These are phyloP conservation scores for Pelargonium citronellum DNA, from an alignment of 441 rosid genomes.

Conservation along the genomic window DNA sequence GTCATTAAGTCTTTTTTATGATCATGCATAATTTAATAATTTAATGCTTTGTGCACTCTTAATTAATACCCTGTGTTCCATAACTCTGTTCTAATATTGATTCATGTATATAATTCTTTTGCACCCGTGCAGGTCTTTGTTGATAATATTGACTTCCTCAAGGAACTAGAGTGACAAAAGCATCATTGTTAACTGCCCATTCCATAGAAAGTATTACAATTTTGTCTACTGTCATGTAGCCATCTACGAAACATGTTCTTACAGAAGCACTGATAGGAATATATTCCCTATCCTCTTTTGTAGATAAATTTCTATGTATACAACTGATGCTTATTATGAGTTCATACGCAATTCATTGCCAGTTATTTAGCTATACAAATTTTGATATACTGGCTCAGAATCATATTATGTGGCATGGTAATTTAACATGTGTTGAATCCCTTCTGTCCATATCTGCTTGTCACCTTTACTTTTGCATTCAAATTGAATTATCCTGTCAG, in stretches of 20 bases:
- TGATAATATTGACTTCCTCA: slow-evolving; percentile 35
- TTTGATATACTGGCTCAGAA: background rate
- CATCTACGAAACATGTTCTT: slow-evolving; percentile 1
- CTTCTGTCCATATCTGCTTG: slow-evolving; percentile 76
- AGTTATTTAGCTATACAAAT: too few relatives aligned
- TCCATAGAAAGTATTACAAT: slow-evolving; percentile 20
- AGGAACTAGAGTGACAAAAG: slow-evolving; percentile 33
- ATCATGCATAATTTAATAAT: too few relatives aligned
- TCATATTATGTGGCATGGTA: slow-evolving; percentile 32
- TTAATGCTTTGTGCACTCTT: too few relatives aligned
- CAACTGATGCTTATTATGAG: too few relatives aligned
- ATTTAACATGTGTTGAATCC: slow-evolving; percentile 60
- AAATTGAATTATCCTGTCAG: slow-evolving; percentile 72
- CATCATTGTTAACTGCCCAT: slow-evolving; percentile 8
- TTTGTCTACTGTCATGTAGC: slow-evolving; percentile 16
- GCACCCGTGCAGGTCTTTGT: slow-evolving; percentile 32
- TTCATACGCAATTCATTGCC: too few relatives aligned
- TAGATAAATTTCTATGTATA: background rate
- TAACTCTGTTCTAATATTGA: too few relatives aligned
- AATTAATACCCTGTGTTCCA: too few relatives aligned
- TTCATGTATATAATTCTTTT: background rate
- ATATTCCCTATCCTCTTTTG: slow-evolving; percentile 7
- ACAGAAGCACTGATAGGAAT: slow-evolving; percentile 6
- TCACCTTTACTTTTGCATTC: slow-evolving; percentile 63
- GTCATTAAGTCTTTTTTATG: too few relatives aligned